Evolutionary conservation across 345 rosid species (phyloP).

Genomic region (Ricinus communis): DNA sequence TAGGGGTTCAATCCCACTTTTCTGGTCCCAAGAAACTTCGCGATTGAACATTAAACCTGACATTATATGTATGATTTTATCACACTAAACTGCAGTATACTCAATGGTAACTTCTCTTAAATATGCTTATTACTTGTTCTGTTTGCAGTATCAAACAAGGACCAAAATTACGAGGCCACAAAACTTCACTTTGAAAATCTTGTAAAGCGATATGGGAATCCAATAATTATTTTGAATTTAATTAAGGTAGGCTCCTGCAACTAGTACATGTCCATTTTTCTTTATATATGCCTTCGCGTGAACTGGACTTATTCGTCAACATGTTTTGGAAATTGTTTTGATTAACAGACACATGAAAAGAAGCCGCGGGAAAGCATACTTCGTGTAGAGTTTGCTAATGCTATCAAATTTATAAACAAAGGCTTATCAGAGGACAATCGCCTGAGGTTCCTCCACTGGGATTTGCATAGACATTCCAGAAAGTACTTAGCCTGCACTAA

Average conservation of each 20-base stretch:
- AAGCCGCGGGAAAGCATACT: slow-evolving; percentile 94
- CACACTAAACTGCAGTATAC: neutral
- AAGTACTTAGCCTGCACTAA: slow-evolving; percentile 42
- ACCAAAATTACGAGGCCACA: slow-evolving; percentile 75
- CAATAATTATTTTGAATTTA: slow-evolving; percentile 77
- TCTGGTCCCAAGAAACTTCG: slow-evolving; percentile 97
- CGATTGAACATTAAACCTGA: slow-evolving; percentile 85
- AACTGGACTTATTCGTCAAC: slow-evolving; percentile 17
- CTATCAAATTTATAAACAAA: slow-evolving; percentile 63
- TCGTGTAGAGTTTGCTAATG: slow-evolving; percentile 76
- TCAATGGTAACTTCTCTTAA: neutral
- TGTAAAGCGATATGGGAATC: slow-evolving; percentile 84
- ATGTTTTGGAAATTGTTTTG: slow-evolving; percentile 18
- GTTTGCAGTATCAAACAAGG: slow-evolving; percentile 73
- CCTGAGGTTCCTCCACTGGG: slow-evolving; percentile 84
- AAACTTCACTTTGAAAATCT: slow-evolving; percentile 91
- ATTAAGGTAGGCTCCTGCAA: slow-evolving; percentile 60
- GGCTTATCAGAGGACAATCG: slow-evolving; percentile 59
- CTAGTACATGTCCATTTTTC: neutral
- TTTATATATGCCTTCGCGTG: slow-evolving; percentile 8
- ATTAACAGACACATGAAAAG: slow-evolving; percentile 65
- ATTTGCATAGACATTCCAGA: slow-evolving; percentile 72
- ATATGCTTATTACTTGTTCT: slow-evolving; percentile 17
- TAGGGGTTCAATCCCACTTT: slow-evolving; percentile 95
- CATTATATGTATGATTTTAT: slow-evolving; percentile 62